Conservation (phyloP, 2,329 filamentous ascomycete genomes). For the Cytospora piceicola region DNA sequence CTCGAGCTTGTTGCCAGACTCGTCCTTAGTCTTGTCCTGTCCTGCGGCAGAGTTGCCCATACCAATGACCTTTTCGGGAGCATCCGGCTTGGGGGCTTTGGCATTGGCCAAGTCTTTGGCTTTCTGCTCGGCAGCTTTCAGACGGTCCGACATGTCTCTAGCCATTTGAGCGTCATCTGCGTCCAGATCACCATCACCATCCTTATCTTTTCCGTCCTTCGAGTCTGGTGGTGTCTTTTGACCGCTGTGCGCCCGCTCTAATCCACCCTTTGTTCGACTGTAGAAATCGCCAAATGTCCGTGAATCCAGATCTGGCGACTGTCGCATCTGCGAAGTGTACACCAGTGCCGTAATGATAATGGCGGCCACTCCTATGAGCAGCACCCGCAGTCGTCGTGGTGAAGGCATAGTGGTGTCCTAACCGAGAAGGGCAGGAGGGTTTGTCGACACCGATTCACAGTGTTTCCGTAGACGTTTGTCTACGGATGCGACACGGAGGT, state of each 20-base stretch:
- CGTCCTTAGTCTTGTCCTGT: conserved; percentile 49
- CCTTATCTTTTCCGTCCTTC: conserved; percentile 50
- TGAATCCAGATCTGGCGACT: conserved; percentile 51
- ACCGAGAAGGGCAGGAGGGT: too few species aligned
- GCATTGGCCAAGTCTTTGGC: conserved; percentile 71
- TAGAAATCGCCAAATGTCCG: conserved; percentile 59
- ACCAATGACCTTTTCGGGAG: conserved; percentile 61
- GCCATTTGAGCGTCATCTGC: conserved; percentile 59
- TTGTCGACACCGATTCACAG: neutral
- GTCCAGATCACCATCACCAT: conserved; percentile 59
- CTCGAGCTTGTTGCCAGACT: conserved; percentile 45
- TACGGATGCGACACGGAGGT: neutral
- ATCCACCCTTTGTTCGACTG: conserved; percentile 60
- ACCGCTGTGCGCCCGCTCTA: conserved; percentile 46
- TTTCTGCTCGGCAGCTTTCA: conserved; percentile 70
- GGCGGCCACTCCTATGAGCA: conserved; percentile 67
- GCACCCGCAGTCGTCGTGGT: conserved; percentile 68
- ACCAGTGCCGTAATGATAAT: conserved; percentile 72
- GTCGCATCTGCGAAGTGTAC: conserved; percentile 66
- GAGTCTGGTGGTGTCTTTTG: conserved; percentile 46
- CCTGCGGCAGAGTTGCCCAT: conserved; percentile 61
- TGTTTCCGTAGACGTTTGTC: neutral
- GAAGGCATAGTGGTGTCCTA: conserved; percentile 61
- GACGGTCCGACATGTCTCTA: conserved; percentile 60
- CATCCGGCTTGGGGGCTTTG: conserved; percentile 65